Evolutionary conservation across 1,284 basidiomycete genomes (phyloP).

Genomic region (Sphaerobolus stellatus): DNA sequence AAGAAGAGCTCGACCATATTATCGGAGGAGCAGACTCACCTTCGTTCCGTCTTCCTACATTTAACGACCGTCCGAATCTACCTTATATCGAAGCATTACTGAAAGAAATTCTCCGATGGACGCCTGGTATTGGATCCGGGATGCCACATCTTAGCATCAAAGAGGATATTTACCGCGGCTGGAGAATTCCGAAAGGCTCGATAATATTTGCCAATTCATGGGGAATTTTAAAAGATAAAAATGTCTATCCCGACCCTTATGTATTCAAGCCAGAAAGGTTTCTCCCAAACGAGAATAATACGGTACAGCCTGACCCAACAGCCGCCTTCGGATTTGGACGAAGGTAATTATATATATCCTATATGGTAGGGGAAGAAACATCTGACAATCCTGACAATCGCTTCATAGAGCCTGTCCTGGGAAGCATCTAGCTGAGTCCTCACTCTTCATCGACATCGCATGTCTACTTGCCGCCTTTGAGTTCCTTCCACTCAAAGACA

Average conservation of each 20-base stretch:
- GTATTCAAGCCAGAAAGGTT: constrained; percentile 3
- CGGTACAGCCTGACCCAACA: not conserved
- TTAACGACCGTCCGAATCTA: constrained; percentile 17
- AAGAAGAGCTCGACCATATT: constrained; percentile 18
- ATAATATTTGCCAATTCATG: constrained; percentile 11
- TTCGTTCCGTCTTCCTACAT: constrained; percentile 18
- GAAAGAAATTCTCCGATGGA: constrained; percentile 37
- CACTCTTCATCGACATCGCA: constrained; percentile 1
- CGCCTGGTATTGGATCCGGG: constrained; percentile 45
- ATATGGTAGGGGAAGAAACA: not conserved
- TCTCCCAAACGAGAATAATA: constrained; percentile 12
- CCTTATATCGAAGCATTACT: constrained; percentile 14
- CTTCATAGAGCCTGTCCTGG: not conserved
- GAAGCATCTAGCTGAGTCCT: not conserved
- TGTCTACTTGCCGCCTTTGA: not conserved
- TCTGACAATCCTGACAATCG: not conserved
- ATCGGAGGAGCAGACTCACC: constrained; percentile 22
- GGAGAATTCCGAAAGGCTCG: constrained; percentile 8
- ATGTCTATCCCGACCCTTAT: not conserved
- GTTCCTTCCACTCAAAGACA: not conserved
- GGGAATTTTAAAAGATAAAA: not conserved
- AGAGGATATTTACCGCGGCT: constrained; percentile 11
- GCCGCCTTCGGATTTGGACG: not conserved
- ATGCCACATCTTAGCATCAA: constrained; percentile 41
- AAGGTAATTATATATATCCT: not conserved